Base-by-base conservation (phyloP, 2,329 filamentous ascomycete species). In the Pseudogymnoascus sp. region DNA sequence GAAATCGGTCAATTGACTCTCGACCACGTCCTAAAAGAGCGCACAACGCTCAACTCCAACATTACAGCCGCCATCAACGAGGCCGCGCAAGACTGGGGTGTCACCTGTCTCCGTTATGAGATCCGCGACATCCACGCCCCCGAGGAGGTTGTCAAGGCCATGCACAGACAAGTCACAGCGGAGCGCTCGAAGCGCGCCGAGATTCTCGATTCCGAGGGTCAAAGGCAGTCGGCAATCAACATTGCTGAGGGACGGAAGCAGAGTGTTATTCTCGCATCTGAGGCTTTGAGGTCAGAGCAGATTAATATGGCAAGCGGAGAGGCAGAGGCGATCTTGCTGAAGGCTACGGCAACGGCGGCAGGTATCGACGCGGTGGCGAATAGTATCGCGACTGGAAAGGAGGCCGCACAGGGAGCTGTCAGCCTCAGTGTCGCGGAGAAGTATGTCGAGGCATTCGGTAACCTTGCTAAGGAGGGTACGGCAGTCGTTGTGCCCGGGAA, bases 21-120 rank as follows among this genome's bases (percentile, higher is more conserved):
- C 69, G 94, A 99, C 76, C 93, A 99, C 77, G 94, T 99, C 48
- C 84, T 99, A 63, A 97, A 97, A 75, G 94, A 99, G 81, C 91
- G 94, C 66, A 91, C 92, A 2, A 90, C 92, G 18, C 87, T 99
- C 68, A 99, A 99, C 80, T 92, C 86, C 67, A 97, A 99, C 78
- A 99, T 99, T 74, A 97, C 94, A n/a, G 88, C 90, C 62, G 93
- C 94, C 45, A 97, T 99, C 82, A 99, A 99, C 75, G 93, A 97
- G 75, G 94, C 94, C 1, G 93, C 94, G 4, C 88, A 95, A 70
- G 93, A 93, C 61, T 99, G 94, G 94, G 94, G 94, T 64, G 91
- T 99, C 18, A 90, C 91, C 35, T 99, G 94, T 73, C 82, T 99
- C 65, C 88, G 94, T 63, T 99, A 99, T 79, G 94, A 99, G 77